Conservation (phyloP, 1,284 basidiomycete species). For the Pulchroboletus neoregius region DNA sequence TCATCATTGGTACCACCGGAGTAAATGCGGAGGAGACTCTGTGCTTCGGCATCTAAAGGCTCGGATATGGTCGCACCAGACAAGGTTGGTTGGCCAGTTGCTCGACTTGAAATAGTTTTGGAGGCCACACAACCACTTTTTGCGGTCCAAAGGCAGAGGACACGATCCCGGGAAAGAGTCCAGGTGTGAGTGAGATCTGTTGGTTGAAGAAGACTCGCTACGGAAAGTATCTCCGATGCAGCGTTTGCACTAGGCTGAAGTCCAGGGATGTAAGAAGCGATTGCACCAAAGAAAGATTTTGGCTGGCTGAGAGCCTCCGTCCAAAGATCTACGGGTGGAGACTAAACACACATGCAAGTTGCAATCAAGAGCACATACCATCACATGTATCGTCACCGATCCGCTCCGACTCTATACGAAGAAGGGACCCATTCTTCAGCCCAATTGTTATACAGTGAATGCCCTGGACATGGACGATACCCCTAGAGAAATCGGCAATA, state of each 20-base stretch:
- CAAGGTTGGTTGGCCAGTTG: constrained; percentile 15
- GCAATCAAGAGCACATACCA: constrained; percentile 40
- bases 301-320: constrained; percentile 60
- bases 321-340: constrained; percentile 55
- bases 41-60: constrained; percentile 54
- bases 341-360: constrained; percentile 9
- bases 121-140: constrained; percentile 65
- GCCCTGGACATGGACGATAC: constrained; percentile 68
- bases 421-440: constrained; percentile 63
- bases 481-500: constrained; percentile 41
- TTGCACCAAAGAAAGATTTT: constrained; percentile 56
- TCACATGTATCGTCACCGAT: constrained; percentile 48
- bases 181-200: constrained; percentile 71
- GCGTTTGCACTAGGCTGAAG: constrained; percentile 44
- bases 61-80: constrained; percentile 38
- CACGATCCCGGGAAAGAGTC: constrained; percentile 85
- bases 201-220: constrained; percentile 65
- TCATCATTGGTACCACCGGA: constrained; percentile 42
- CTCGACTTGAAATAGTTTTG: constrained; percentile 42
- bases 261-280: constrained; percentile 63
- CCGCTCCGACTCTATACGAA: constrained; percentile 65
- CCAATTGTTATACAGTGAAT: constrained; percentile 66
- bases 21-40: constrained; percentile 58
- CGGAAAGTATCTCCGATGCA: constrained; percentile 58
- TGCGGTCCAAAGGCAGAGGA: constrained; percentile 78